phyloP scores from a whole-genome alignment of 805 yeast genomes.

The Isabelozyma gotoi region DNA sequence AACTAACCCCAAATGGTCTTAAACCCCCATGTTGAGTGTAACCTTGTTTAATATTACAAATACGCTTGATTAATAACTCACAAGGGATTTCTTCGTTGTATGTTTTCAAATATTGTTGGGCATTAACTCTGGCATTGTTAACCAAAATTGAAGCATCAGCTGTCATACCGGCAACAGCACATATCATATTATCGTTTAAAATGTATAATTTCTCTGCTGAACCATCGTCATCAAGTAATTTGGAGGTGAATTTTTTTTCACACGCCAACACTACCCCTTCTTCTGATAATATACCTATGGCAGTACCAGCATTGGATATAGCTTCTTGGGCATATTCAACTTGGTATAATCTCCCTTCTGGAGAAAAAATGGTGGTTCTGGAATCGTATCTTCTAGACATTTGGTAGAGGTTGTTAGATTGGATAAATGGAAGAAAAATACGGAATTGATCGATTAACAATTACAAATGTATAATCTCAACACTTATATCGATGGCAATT shows the following conservation, averaged over 20 bases:
- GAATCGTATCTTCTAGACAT: slow-evolving; percentile 98
- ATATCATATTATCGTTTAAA: slow-evolving; percentile 76
- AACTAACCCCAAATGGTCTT: slow-evolving; percentile 97
- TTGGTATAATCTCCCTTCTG: slow-evolving; percentile 97
- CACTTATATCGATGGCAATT: background rate
- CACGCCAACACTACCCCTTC: slow-evolving; percentile 96
- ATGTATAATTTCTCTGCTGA: slow-evolving; percentile 90
- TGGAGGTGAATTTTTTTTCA: slow-evolving; percentile 91
- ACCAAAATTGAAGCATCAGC: slow-evolving; percentile 94
- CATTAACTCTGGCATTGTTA: slow-evolving; percentile 78
- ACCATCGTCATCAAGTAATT: slow-evolving; percentile 89
- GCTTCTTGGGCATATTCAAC: slow-evolving; percentile 96
- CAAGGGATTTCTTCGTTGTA: slow-evolving; percentile 95
- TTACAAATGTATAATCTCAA: background rate
- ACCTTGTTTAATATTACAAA: slow-evolving; percentile 95
- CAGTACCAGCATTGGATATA: slow-evolving; percentile 79
- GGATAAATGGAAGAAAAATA: background rate
- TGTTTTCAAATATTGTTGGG: slow-evolving; percentile 81
- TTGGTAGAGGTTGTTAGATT: background rate
- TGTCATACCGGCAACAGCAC: slow-evolving; percentile 98
- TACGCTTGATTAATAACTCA: slow-evolving; percentile 79
- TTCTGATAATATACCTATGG: slow-evolving; percentile 70
- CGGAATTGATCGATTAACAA: background rate
- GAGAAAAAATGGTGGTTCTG: slow-evolving; percentile 97
- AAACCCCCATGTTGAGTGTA: slow-evolving; percentile 98